Conservation (phyloP, 148 eudicot genomes). For the Vaccinium corymbosum region DNA sequence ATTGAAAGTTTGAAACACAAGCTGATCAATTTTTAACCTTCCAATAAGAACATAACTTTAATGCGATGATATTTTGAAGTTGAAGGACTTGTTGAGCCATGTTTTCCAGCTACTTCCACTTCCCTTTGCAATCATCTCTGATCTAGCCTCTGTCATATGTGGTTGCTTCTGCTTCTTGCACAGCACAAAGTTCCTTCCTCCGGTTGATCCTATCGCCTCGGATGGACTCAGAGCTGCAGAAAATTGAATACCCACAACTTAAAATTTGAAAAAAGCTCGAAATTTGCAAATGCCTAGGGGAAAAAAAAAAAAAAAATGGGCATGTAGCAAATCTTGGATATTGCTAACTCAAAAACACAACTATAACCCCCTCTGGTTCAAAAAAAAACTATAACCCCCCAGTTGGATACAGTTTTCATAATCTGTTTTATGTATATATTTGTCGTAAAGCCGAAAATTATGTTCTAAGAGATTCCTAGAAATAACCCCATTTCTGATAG, state of each 20-base stretch:
- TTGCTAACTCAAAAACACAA: neutral
- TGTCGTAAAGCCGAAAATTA: neutral
- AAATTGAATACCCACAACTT: neutral
- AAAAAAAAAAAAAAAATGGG: neutral
- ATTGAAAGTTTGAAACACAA: neutral
- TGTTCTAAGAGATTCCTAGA: no score
- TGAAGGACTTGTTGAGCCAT: conserved; percentile 45
- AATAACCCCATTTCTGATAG: no score
- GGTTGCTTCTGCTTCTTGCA: conserved; percentile 40
- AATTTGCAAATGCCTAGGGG: neutral
- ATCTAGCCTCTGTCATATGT: conserved; percentile 25
- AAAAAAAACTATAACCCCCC: no score
- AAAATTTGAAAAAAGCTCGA: conserved; percentile 10
- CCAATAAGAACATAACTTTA: neutral
- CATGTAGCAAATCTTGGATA: neutral
- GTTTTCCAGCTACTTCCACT: conserved; percentile 34
- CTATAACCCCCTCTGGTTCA: no score
- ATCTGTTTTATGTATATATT: neutral
- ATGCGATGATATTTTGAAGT: conserved; percentile 30
- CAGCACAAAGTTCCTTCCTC: conserved; percentile 53
- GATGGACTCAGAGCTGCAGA: conserved; percentile 38
- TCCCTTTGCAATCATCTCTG: conserved; percentile 25
- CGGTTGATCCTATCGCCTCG: conserved; percentile 46
- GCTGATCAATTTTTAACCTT: neutral
- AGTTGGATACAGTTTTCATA: neutral